phyloP scores from a whole-genome alignment of 2,329 filamentous ascomycete species.

The Pestalotiopsis sp. region DNA sequence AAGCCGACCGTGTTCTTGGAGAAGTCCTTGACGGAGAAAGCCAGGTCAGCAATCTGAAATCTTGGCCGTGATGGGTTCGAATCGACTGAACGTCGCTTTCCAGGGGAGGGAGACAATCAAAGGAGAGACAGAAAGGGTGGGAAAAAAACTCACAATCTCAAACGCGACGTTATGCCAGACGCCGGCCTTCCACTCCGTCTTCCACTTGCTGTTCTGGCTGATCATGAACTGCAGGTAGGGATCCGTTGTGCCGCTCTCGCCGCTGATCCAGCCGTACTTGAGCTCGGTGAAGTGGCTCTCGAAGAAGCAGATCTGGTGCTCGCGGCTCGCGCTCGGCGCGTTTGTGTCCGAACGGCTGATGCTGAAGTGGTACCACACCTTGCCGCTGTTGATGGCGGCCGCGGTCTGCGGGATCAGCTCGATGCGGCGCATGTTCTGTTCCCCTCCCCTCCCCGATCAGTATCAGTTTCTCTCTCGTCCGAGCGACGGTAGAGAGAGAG shows the following conservation, averaged over 20 bases:
- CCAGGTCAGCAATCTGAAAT: not conserved
- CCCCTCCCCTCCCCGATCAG: too few species aligned
- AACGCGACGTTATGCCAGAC: conserved; percentile 79
- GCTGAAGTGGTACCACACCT: conserved; percentile 73
- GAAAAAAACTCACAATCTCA: conserved; percentile 48
- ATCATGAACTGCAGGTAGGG: conserved; percentile 67
- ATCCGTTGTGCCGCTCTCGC: conserved; percentile 45
- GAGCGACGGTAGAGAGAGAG: too few species aligned
- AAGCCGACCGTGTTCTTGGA: conserved; percentile 63
- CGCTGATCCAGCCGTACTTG: conserved; percentile 66
- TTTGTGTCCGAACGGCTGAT: conserved; percentile 62
- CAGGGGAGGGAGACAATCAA: too few species aligned
- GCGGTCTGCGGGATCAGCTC: conserved; percentile 74
- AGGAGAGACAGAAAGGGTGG: too few species aligned
- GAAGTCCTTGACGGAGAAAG: conserved; percentile 51
- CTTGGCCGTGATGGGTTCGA: too few species aligned
- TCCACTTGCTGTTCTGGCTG: conserved; percentile 63
- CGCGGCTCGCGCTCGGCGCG: conserved; percentile 61
- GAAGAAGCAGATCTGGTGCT: conserved; percentile 68
- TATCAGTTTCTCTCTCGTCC: too few species aligned
- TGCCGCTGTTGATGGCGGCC: conserved; percentile 66
- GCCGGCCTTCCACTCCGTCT: conserved; percentile 59
- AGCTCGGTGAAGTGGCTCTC: conserved; percentile 77
- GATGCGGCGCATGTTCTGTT: conserved; percentile 65
- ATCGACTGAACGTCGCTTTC: too few species aligned